Evolutionary conservation across 2,329 filamentous ascomycete genomes (phyloP).

Genomic region (Colletotrichum plurivorum): DNA sequence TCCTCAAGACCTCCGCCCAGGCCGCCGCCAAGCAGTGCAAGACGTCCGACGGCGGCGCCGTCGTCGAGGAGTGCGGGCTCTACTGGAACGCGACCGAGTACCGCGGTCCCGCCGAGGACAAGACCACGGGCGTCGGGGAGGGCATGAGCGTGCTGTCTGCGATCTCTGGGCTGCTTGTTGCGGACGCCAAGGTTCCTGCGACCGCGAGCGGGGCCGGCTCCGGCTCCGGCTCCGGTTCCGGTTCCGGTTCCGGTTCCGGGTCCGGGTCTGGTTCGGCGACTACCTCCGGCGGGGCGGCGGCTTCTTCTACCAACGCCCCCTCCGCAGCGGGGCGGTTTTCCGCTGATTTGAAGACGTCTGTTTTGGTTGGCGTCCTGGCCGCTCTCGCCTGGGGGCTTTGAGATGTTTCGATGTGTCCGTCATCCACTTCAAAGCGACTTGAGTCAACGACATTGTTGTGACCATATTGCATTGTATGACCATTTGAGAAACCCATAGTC

Average conservation of each 20-base stretch:
- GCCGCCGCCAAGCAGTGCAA: conserved; percentile 66
- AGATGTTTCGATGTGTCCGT: background rate
- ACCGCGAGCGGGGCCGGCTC: background rate
- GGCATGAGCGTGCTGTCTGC: conserved; percentile 61
- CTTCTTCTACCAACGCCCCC: background rate
- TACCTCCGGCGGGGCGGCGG: background rate
- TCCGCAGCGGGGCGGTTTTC: background rate
- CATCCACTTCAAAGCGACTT: too few species aligned
- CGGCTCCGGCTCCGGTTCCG: background rate
- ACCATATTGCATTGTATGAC: too few species aligned
- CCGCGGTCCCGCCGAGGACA: conserved; percentile 55
- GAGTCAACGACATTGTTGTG: too few species aligned
- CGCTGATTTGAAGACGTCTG: background rate
- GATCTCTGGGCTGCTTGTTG: conserved; percentile 56
- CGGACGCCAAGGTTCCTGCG: conserved; percentile 26
- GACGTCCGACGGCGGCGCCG: conserved; percentile 51
- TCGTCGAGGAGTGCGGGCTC: conserved; percentile 60
- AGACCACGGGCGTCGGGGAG: conserved; percentile 62
- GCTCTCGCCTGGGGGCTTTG: background rate
- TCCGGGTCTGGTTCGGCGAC: background rate
- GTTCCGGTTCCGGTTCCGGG: background rate
- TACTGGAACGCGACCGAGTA: conserved; percentile 56
- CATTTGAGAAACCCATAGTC: too few species aligned
- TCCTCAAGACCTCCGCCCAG: conserved; percentile 61
- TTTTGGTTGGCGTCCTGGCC: background rate